Evolutionary conservation across 2,329 filamentous ascomycete species (phyloP), one percentile per base, ranked within the genome.

Genomic region (Scolecobasidium constrictum): DNA sequence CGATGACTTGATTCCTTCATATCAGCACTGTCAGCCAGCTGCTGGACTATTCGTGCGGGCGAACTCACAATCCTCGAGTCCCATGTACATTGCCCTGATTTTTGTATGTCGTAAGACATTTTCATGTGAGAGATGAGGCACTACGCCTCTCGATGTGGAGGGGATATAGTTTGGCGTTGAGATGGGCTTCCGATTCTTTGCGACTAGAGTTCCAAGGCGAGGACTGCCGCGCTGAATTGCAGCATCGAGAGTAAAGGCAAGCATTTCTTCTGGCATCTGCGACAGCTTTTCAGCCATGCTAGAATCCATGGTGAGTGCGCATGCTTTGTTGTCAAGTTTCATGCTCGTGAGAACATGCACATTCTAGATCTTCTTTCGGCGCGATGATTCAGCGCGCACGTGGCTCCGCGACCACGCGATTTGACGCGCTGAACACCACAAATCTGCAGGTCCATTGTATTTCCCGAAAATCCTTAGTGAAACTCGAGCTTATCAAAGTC

Each of bases 71-170:
- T 98, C 92, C 69, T 98, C 92, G 20, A 96, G 66, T 1, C 83
- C 85, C 54, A 92, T 68, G 57, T 94, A 94, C 3, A 85, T 71
- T 19, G 83, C 83, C 20, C 68, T 67, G 46, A 93, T 69, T 4
- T 72, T 59, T 1, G 80, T 78, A 53, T 82, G 69, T 43, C 77
- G 79, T 33, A 64, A 60, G 50, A 92, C 69, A 47, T 83, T 83
- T 66, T 98, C 92, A 31, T 87, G 88, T 3, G 88, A 84, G 49
- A 98, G 65, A 64, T 98, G 92, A 40, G 92, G 87, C 26, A 96
- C 68, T 2, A 76, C 77, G 17, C 92, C 92, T 54, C 92, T 76
- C 23, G 92, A 95, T 3, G 84, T 83, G 50, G 83, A 70, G 40
- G 78, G 81, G 46, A 94, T 67, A 60, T 83, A 94, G 57, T 83